Base-by-base conservation (phyloP, 2,329 filamentous ascomycete genomes). In the Bimuria novae-zelandiae region DNA sequence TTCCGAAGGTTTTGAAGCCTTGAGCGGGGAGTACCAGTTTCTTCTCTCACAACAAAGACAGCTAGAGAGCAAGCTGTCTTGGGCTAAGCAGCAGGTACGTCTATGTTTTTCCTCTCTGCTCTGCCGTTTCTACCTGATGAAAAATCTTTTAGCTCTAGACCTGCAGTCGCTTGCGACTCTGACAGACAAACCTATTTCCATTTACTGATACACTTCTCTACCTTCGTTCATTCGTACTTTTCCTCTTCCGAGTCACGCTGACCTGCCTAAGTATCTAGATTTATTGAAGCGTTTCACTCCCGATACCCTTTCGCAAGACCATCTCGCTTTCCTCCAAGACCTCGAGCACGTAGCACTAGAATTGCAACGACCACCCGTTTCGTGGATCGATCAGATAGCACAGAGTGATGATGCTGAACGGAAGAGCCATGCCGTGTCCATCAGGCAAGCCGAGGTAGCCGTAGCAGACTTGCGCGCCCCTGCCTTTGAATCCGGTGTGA, bases 131-230 rank as follows among this genome's bases (percentile, higher is more conserved):
- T 60, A 61, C 63, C 72, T 78, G 77, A 79, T 77, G 75, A 77
- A 68, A 61, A 70, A 63, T 62, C 52, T 64, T 27, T 79, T 79
- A 80, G 77, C 77, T 80, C 77, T 80, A 79, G 77, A 80, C 73
- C 77, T 80, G 75, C 71, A 81, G 77, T 71, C 73, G 73, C 68
- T 61, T 49, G 72, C 73, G 67, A 72, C 74, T 57, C 61, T 79
- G 77, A 76, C 67, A 75, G 76, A 76, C 61, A 69, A 67, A n/a
- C n/a, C 57, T 71, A 74, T 74, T 68, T 77, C 72, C 68, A 71
- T 71, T 61, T 67, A 70, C 76, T 78, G 75, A 77, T 57, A 45
- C 43, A 33, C 50, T 51, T 35, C 45, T 36, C 5, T 41, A 12
- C 14, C 40, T 27, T 23, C 7, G 4, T 17, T 30, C 12, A 12